Percentiles rank a stretch among this genome's conserved stretches.
These are phyloP conservation scores for Cyberlindnera galapagoensis DNA, from an alignment of 805 yeast genomes.

Conservation along the genomic window DNA sequence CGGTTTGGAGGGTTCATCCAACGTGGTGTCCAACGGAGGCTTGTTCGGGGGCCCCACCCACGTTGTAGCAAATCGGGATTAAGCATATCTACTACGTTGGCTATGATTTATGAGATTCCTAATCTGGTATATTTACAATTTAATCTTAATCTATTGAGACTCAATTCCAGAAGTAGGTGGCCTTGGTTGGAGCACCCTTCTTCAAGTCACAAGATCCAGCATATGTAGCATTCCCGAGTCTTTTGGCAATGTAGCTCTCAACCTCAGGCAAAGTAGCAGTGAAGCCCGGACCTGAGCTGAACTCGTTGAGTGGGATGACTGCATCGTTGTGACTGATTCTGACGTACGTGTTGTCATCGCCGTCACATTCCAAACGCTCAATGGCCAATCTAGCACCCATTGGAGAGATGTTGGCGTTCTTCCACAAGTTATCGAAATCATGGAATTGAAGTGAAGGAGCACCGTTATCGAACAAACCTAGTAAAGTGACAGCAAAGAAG, in stretches of 20 bases:
- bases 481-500: slow-evolving; percentile 52
- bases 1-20: too few relatives aligned
- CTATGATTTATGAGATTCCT: too few relatives aligned
- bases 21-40: too few relatives aligned
- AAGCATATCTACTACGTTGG: too few relatives aligned
- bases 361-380: slow-evolving; percentile 39
- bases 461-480: slow-evolving; percentile 47
- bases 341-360: slow-evolving; percentile 31
- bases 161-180: slow-evolving; percentile 26
- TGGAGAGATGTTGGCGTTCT: slow-evolving; percentile 43
- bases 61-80: too few relatives aligned
- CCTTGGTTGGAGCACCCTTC: slow-evolving; percentile 7
- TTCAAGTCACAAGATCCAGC: slow-evolving; percentile 25
- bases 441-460: slow-evolving; percentile 35
- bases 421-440: slow-evolving; percentile 42
- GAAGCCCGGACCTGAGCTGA: slow-evolving; percentile 50
- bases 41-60: too few relatives aligned
- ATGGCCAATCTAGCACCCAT: slow-evolving; percentile 49
- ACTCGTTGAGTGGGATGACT: slow-evolving; percentile 41
- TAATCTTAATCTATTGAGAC: too few relatives aligned
- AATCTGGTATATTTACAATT: too few relatives aligned
- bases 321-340: slow-evolving; percentile 48
- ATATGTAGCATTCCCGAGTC: slow-evolving; percentile 26
- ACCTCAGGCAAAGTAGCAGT: slow-evolving; percentile 35
- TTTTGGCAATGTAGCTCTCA: slow-evolving; percentile 25